Evolutionary conservation across 805 yeast species (phyloP), one percentile per base, ranked within the genome.

Genomic region (Nakazawaea siamensis): DNA sequence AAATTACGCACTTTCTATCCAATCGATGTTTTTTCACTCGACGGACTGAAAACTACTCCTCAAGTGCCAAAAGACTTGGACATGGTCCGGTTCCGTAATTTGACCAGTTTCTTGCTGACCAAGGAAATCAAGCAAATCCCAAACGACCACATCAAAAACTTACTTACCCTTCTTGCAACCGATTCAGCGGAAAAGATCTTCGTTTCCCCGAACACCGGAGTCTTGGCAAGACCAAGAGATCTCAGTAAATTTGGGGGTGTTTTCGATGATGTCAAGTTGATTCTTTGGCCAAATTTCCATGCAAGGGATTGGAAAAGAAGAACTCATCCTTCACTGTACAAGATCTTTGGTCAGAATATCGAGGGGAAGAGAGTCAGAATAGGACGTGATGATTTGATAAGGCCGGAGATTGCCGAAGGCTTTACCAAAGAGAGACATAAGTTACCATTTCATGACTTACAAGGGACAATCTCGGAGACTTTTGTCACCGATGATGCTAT

Each of bases 321-420:
- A n/a, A n/a, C n/a, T n/a, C 37, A 34, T 15, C 37, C 37, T 16
- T 5, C 24, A 11, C 28, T 34, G 11, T 34, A 34, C 19, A 29
- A 34, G 12, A n/a, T 28, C n/a, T 12, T 20, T 3, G 25, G 21
- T 16, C 13, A 8, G 12, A n/a, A 16, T 6, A 14, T 34, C n/a
- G n/a, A n/a, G n/a, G 19, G 27, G 6, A 18, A 16, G 10, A 27
- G 37, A 28, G 23, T 24, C 10, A 27, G 37, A 13, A 4, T 14
- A 9, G 37, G 32, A 12, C 15, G 9, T 10, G 37, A 34, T 23
- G 24, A 28, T 13, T 16, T 21, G n/a, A 8, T 34, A 7, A 16
- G 21, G 7, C 19, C 16, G 9, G 20, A 21, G 5, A 14, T 26
- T 13, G 13, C 27, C 14, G 9, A 20, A 11, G 10, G 4, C 11